phyloP scores from a whole-genome alignment of 495 filamentous ascomycete genomes.

The Neurospora sp. region DNA sequence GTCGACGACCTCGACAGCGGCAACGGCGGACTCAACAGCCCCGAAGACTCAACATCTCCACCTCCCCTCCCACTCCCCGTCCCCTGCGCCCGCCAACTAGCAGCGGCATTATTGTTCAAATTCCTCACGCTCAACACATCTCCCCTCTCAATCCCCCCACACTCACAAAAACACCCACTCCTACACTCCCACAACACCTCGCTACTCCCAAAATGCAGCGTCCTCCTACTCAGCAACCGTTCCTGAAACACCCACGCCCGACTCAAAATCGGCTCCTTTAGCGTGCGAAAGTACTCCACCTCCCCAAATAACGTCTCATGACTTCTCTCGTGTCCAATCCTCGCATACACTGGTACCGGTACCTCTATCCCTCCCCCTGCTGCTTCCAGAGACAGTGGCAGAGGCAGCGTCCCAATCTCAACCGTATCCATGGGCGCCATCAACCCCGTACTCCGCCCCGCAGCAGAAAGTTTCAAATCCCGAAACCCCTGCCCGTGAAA shows the following conservation, averaged over 20 bases:
- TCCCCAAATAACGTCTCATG: slow-evolving; percentile 11
- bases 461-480: neutral
- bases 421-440: neutral
- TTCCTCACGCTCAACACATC: slow-evolving; percentile 7
- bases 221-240: slow-evolving; percentile 18
- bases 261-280: slow-evolving; percentile 9
- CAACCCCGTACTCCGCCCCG: neutral
- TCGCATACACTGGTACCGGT: neutral
- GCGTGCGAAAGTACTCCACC: slow-evolving; percentile 4
- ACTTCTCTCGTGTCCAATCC: slow-evolving; percentile 9
- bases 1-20: neutral
- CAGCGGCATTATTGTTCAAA: neutral
- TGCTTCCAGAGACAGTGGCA: neutral
- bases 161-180: slow-evolving; percentile 18
- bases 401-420: slow-evolving; percentile 7
- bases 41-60: neutral
- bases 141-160: slow-evolving; percentile 4
- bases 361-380: neutral
- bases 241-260: slow-evolving; percentile 30
- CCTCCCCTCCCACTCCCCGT: neutral
- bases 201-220: slow-evolving; percentile 15
- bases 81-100: neutral
- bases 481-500: slow-evolving; percentile 20
- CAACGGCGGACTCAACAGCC: neutral
- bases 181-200: slow-evolving; percentile 27